phyloP scores from a whole-genome alignment of 352 stramenopile species.

The Phytophthora hybrid region DNA sequence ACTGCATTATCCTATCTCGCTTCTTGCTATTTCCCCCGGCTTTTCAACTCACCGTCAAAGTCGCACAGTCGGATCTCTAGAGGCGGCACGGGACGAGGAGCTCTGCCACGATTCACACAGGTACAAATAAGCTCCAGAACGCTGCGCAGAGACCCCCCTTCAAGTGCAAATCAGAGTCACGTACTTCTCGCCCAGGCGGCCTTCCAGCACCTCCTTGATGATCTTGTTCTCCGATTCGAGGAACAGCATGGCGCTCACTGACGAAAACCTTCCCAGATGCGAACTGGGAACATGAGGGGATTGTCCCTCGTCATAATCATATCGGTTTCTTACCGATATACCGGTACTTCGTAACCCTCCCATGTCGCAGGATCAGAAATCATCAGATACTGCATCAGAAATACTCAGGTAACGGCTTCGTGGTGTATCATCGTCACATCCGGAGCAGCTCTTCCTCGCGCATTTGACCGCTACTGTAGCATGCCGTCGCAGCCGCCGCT shows the following conservation, averaged over 20 bases:
- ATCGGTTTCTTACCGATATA: neutral
- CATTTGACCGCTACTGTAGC: neutral
- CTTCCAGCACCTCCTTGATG: constrained; percentile 84
- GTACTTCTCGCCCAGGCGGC: constrained; percentile 74
- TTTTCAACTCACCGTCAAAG: constrained; percentile 71
- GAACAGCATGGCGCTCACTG: constrained; percentile 66
- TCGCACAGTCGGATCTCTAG: constrained; percentile 85
- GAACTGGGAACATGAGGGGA: constrained; percentile 23
- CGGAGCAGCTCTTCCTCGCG: neutral
- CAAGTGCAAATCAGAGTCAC: constrained; percentile 22
- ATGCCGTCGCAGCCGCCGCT: constrained; percentile 41
- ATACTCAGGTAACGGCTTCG: constrained; percentile 14
- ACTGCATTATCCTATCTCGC: neutral
- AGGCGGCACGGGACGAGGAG: constrained; percentile 75
- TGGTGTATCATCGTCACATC: constrained; percentile 20
- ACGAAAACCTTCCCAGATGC: constrained; percentile 30
- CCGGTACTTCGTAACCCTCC: neutral
- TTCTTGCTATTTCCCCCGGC: neutral
- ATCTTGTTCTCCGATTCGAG: constrained; percentile 91
- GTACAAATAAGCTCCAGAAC: constrained; percentile 2
- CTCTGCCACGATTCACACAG: constrained; percentile 44
- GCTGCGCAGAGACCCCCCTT: neutral
- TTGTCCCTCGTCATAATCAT: constrained; percentile 11
- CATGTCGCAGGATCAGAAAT: constrained; percentile 27
- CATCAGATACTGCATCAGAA: constrained; percentile 20